phyloP scores from a whole-genome alignment of 78 protist genomes.

The Dictyostelium purpureum region DNA sequence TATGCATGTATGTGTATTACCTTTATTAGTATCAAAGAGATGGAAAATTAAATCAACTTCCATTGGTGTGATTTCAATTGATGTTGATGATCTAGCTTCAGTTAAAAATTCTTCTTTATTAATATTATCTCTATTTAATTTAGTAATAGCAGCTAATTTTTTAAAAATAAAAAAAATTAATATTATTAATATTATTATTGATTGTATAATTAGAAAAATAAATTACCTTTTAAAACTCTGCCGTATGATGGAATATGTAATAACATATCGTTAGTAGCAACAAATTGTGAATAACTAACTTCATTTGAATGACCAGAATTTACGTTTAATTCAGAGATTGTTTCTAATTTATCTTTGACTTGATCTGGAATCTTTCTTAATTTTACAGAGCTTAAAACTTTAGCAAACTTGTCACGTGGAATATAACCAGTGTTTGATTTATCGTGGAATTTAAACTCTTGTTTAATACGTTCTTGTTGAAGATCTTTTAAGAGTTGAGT shows the following conservation, averaged over 20 bases:
- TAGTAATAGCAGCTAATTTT: conserved; percentile 23
- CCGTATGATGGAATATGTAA: conserved; percentile 74
- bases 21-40: conserved; percentile 41
- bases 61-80: conserved; percentile 73
- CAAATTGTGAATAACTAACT: conserved; percentile 64
- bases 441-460: conserved; percentile 59
- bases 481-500: conserved; percentile 76
- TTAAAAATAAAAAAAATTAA: background rate
- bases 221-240: conserved; percentile 25
- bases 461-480: conserved; percentile 74
- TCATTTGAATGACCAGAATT: conserved; percentile 39
- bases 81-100: conserved; percentile 47
- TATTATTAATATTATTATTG: background rate
- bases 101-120: conserved; percentile 65
- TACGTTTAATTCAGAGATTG: conserved; percentile 41
- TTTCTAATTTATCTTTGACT: conserved; percentile 24
- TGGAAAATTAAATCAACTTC: conserved; percentile 74
- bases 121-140: conserved; percentile 6
- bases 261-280: conserved; percentile 71
- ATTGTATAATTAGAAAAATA: background rate
- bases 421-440: conserved; percentile 42
- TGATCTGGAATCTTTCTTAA: conserved; percentile 66
- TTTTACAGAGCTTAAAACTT: conserved; percentile 49
- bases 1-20: too few relatives aligned
- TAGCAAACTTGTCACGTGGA: conserved; percentile 65